phyloP scores from a whole-genome alignment of 176 grass and related monocot species.

The Aegilops longissima region DNA sequence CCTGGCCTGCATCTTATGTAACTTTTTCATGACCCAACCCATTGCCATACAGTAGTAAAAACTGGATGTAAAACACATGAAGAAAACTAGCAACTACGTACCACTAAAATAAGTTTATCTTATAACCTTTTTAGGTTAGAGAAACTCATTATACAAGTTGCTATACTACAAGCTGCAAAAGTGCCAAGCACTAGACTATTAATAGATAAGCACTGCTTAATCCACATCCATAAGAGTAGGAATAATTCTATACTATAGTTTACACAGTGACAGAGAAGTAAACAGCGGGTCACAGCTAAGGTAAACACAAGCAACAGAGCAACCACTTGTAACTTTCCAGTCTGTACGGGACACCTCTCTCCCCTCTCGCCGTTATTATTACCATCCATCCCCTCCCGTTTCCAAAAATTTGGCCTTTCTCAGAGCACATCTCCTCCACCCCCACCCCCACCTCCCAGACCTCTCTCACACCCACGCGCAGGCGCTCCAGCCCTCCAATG shows the following conservation, averaged over 20 bases:
- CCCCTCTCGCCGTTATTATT: constrained; percentile 23
- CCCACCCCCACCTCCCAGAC: background rate
- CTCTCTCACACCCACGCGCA: background rate
- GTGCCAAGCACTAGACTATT: background rate
- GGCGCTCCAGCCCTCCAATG: constrained; percentile 34
- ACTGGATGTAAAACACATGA: too few species aligned
- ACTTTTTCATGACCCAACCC: too few species aligned
- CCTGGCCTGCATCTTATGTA: background rate
- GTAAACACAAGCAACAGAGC: background rate
- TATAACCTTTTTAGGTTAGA: too few species aligned
- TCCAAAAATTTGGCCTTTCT: constrained; percentile 47
- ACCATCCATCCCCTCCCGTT: constrained; percentile 41
- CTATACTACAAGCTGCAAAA: background rate
- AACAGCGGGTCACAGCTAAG: constrained; percentile 26
- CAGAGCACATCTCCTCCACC: constrained; percentile 10
- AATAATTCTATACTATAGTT: background rate
- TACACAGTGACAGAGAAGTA: background rate
- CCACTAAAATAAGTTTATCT: too few species aligned
- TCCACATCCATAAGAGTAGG: background rate
- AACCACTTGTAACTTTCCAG: constrained; percentile 50
- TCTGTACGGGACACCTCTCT: constrained; percentile 29
- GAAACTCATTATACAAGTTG: too few species aligned
- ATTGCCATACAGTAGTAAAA: too few species aligned
- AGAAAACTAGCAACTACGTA: too few species aligned
- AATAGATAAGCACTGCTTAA: background rate